These are phyloP conservation scores for Pseudonectria buxi DNA, from an alignment of 2,329 filamentous ascomycete species.

Conservation along the genomic window DNA sequence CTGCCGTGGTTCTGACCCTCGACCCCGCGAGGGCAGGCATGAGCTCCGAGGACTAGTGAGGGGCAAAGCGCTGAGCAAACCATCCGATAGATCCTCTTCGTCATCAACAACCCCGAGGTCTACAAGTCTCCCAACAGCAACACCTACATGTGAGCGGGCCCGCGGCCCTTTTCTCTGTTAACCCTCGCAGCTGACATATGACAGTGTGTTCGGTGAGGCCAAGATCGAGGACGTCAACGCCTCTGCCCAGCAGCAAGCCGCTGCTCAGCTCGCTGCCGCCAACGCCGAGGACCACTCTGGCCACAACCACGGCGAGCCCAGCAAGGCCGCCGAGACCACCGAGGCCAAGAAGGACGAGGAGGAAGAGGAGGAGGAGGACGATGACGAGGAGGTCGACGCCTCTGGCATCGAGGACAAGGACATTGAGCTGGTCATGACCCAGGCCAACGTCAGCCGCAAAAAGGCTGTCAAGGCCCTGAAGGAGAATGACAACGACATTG, in stretches of 20 bases:
- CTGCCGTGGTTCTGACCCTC: neutral
- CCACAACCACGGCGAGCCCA: constrained; percentile 65
- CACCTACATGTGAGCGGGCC: constrained; percentile 89
- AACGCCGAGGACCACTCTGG: constrained; percentile 59
- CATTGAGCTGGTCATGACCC: constrained; percentile 98
- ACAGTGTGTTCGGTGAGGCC: constrained; percentile 96
- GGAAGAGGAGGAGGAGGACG: constrained; percentile 76
- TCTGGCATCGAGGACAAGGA: constrained; percentile 96
- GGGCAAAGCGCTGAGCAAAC: constrained; percentile 16
- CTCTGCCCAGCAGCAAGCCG: constrained; percentile 89
- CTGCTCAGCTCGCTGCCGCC: constrained; percentile 82
- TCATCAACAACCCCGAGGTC: constrained; percentile 99
- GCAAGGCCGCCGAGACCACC: constrained; percentile 53
- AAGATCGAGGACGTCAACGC: constrained; percentile 99
- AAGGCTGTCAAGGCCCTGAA: constrained; percentile 98
- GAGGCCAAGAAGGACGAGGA: constrained; percentile 65
- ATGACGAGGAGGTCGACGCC: constrained; percentile 93
- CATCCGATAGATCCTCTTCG: constrained; percentile 78
- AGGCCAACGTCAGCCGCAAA: constrained; percentile 93
- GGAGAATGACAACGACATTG: constrained; percentile 99
- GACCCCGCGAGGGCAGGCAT: constrained; percentile 4
- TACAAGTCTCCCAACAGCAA: constrained; percentile 99
- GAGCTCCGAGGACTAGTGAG: neutral
- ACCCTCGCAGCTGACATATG: constrained; percentile 7
- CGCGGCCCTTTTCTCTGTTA: neutral